Evolutionary conservation across 2,329 filamentous ascomycete species (phyloP), one percentile per base, ranked within the genome.

Genomic region (Neoscytalidium dimidiatum): DNA sequence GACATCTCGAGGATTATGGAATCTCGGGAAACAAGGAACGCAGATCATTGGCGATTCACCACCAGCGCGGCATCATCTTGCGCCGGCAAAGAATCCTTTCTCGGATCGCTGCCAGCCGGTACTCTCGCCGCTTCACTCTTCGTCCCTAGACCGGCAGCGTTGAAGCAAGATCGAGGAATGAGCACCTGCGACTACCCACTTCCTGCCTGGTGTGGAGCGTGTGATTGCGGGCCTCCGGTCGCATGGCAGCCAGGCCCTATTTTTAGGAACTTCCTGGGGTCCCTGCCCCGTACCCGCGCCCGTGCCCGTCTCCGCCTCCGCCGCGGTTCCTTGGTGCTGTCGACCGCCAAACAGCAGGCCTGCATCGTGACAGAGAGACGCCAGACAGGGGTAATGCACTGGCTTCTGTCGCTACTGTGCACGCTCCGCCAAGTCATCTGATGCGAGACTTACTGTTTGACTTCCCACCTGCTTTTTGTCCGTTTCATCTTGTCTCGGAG

Each of bases 401-500:
- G 38, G 17, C 43, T 44, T n/a, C 19, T 21, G 43, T n/a, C 5
- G 8, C 43, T 48, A 17, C 44, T 28, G 44, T 26, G 7, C 21
- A 9, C 31, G 52, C 52, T 28, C 38, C n/a, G 52, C 35, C 33
- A 14, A 21, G 23, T n/a, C 38, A 31, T 58, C 53, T 58, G 53
- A 58, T 58, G 53, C 53, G 53, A 31, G 53, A 44, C 41, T 28
- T 19, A 21, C 51, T 29, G 13, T 11, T 26, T 28, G 4, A 13
- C 8, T 49, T 23, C n/a, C 23, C 29, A 29, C 31, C 44, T 29
- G 21, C 17, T 44, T 58, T 46, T 46, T 33, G 26, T 41, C 7
- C 23, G 56, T 60, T 60, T 60, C 56, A 35, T 7, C 26, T 13
- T 46, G 56, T 60, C 41, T 60, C 38, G 56, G n/a, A 21, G 11